Evolutionary conservation across 1,284 basidiomycete species (phyloP).

Genomic region (Boletus smithii): DNA sequence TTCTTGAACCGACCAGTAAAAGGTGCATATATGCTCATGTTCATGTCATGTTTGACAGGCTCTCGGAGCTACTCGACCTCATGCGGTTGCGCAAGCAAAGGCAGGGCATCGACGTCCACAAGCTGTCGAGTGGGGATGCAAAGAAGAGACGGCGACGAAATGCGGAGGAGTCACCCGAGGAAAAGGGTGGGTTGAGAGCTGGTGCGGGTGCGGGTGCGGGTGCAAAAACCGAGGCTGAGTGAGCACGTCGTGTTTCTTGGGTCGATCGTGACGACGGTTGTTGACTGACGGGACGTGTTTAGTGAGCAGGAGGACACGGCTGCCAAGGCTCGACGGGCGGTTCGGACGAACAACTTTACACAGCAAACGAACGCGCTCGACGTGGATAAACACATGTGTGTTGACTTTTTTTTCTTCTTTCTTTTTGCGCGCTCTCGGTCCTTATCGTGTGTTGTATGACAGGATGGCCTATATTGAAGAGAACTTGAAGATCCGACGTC

Average conservation of each 20-base stretch:
- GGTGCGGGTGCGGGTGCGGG: too few species aligned
- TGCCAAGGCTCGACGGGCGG: slow-evolving; percentile 67
- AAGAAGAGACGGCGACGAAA: slow-evolving; percentile 66
- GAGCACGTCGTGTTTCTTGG: slow-evolving; percentile 43
- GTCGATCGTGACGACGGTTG: not conserved
- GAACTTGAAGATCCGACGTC: slow-evolving; percentile 80
- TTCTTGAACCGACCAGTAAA: not conserved
- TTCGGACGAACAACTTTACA: slow-evolving; percentile 91
- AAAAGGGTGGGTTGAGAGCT: slow-evolving; percentile 50
- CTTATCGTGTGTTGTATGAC: not conserved
- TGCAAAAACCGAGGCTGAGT: slow-evolving; percentile 42
- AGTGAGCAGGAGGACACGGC: slow-evolving; percentile 64
- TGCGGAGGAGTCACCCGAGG: slow-evolving; percentile 50
- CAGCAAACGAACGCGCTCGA: slow-evolving; percentile 94
- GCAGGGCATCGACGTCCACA: slow-evolving; percentile 84
- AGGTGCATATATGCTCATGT: not conserved
- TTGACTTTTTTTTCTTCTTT: too few species aligned
- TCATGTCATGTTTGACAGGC: slow-evolving; percentile 34
- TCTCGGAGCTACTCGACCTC: slow-evolving; percentile 84
- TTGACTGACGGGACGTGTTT: not conserved
- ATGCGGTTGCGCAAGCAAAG: slow-evolving; percentile 73
- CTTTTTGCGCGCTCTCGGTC: not conserved
- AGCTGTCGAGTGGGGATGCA: slow-evolving; percentile 79
- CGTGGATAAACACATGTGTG: slow-evolving; percentile 97
- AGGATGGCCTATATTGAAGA: slow-evolving; percentile 99